Conservation (phyloP, 768 basidiomycete species). For the Tephrocybe sp. region DNA sequence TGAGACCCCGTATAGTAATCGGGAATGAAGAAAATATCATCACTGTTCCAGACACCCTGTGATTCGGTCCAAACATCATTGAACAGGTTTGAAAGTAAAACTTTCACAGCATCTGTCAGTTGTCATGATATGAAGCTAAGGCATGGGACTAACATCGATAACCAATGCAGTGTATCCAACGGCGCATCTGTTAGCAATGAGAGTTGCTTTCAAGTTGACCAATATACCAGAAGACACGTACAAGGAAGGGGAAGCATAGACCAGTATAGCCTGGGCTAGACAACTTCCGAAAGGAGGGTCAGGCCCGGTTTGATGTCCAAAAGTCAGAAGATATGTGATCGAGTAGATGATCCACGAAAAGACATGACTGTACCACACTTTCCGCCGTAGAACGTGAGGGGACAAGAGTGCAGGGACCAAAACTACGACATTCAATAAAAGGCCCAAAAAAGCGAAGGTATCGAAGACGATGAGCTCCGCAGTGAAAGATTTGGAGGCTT, state of each 20-base stretch:
- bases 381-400: slow-evolving; percentile 11
- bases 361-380: slow-evolving; percentile 23
- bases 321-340: slow-evolving; percentile 21
- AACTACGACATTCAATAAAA: slow-evolving; percentile 8
- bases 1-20: too few species aligned
- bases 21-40: neutral
- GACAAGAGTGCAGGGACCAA: slow-evolving; percentile 12
- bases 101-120: too few species aligned
- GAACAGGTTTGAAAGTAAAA: neutral
- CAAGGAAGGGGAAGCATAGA: slow-evolving; percentile 26
- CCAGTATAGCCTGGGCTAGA: slow-evolving; percentile 24
- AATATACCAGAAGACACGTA: slow-evolving; percentile 10
- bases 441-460: slow-evolving; percentile 4
- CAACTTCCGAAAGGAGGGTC: slow-evolving; percentile 23
- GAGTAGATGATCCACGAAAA: slow-evolving; percentile 23
- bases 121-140: neutral
- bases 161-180: neutral
- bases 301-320: slow-evolving; percentile 21
- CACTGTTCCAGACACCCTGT: neutral
- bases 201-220: too few species aligned
- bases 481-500: neutral
- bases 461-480: slow-evolving; percentile 4
- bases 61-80: neutral
- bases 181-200: too few species aligned
- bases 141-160: neutral